Evolutionary conservation across 2,329 filamentous ascomycete genomes (phyloP).

Genomic region (Periconia macrospinosa): DNA sequence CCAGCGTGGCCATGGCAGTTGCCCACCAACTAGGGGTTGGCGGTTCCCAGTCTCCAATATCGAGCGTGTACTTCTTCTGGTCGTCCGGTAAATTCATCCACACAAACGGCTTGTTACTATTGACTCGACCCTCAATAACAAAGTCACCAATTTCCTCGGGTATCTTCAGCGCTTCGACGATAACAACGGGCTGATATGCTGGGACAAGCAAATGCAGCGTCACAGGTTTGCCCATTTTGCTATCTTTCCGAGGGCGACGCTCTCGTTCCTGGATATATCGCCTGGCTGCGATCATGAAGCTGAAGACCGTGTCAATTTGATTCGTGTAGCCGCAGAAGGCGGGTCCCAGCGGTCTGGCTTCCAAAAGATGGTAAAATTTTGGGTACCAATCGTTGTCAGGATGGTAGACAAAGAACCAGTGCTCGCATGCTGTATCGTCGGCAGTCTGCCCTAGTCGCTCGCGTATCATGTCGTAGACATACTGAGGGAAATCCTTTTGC

Average conservation of each 20-base stretch:
- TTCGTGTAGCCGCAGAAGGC: constrained; percentile 47
- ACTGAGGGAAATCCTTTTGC: constrained; percentile 8
- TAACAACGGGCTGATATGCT: constrained; percentile 44
- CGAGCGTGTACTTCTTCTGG: constrained; percentile 3
- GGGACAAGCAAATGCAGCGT: constrained; percentile 44
- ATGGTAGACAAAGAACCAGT: constrained; percentile 48
- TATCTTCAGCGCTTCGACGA: constrained; percentile 37
- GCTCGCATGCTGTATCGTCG: constrained; percentile 16
- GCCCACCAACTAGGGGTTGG: constrained; percentile 5
- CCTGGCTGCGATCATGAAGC: constrained; percentile 40
- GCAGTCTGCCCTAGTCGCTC: constrained; percentile 3
- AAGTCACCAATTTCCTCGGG: constrained; percentile 8
- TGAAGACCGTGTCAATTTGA: constrained; percentile 45
- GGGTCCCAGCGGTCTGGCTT: constrained; percentile 37
- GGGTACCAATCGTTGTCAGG: constrained; percentile 49
- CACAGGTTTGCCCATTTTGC: constrained; percentile 6
- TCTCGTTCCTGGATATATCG: constrained; percentile 23
- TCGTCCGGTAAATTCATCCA: constrained; percentile 8
- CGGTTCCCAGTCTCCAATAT: constrained; percentile 5
- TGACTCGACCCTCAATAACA: constrained; percentile 4
- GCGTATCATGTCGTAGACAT: constrained; percentile 9
- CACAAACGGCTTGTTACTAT: constrained; percentile 7
- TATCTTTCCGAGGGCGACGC: background rate
- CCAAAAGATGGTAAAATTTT: constrained; percentile 44
- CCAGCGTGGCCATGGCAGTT: constrained; percentile 1